Base-by-base conservation (phyloP, 1,139 yeast species). In the Blastobotrys malaysiensis region DNA sequence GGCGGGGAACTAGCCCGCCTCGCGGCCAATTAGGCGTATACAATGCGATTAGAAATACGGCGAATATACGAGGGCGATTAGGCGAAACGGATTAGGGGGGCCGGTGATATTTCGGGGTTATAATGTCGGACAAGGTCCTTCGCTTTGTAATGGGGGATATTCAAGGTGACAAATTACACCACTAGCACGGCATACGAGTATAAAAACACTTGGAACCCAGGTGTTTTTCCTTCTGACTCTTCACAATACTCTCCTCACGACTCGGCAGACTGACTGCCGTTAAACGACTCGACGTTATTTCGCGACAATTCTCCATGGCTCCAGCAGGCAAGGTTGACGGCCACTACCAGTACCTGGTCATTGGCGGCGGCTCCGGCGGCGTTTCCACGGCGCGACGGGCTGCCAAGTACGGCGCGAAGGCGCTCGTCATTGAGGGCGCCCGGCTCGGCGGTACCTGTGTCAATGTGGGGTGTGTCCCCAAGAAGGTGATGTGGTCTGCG, bases 321-420 rank as follows among this genome's bases (percentile, higher is more conserved):
- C 83, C 85, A 45, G 16, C 39, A 13, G n/a, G 19, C 48, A 45
- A 21, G 26, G 16, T 45, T 5, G 19, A 21, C 31, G 22, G 59
- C 47, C 93, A 88, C 68, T 93, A 84, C 76, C 90, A 91, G 65
- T 93, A 88, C 69, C 77, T 93, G 55, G 99, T 93, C 57, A 93
- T 93, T 64, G 99, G 99, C 50, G 99, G 99, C 58, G 99, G 99
- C n/a, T 89, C 97, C 45, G 99, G 98, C 52, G 99, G 99, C 62
- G 97, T 93, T 49, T 97, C 99, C 18, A 86, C 96, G 21, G 96
- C 97, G 19, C 84, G 99, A 70, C 83, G 98, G 65, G 99, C 99
- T 11, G 96, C 98, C 51, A 81, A 84, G 49, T 83, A 90, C 64
- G 99, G 99, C 24, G 96, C 95, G 31, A 88, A 89, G 63, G 86